Evolutionary conservation across 129 eudicot genomes (phyloP).

Genomic region (sunflower (Helianthus annuus)): HanXRQr2.0-SUNRISE NC_035442.2:24672185-24672684

Average conservation of each 20-base stretch:
- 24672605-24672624: slow-evolving; percentile 64
- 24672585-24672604: slow-evolving; percentile 54
- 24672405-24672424: slow-evolving; percentile 62
- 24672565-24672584: slow-evolving; percentile 58
- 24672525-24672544: slow-evolving; percentile 55
- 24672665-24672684: slow-evolving; percentile 50
- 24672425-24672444: slow-evolving; percentile 54
- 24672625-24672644: slow-evolving; percentile 55
- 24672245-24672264: slow-evolving; percentile 66
- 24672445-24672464: slow-evolving; percentile 53
- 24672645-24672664: slow-evolving; percentile 43
- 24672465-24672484: slow-evolving; percentile 72
- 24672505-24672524: slow-evolving; percentile 66
- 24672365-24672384: slow-evolving; percentile 49
- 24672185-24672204: slow-evolving; percentile 77
- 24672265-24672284: slow-evolving; percentile 44
- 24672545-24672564: slow-evolving; percentile 50
- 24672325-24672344: slow-evolving; percentile 28
- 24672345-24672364: slow-evolving; percentile 25
- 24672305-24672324: slow-evolving; percentile 14
- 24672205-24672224: slow-evolving; percentile 75
- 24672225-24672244: slow-evolving; percentile 52
- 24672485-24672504: slow-evolving; percentile 77
- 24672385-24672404: slow-evolving; percentile 35
- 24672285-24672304: slow-evolving; percentile 42